A percentile compares a stretch with the other conserved stretches of the same genome.
Conservation (phyloP, 805 yeast species). For the Wickerhamiella sergipiensis region DNA sequence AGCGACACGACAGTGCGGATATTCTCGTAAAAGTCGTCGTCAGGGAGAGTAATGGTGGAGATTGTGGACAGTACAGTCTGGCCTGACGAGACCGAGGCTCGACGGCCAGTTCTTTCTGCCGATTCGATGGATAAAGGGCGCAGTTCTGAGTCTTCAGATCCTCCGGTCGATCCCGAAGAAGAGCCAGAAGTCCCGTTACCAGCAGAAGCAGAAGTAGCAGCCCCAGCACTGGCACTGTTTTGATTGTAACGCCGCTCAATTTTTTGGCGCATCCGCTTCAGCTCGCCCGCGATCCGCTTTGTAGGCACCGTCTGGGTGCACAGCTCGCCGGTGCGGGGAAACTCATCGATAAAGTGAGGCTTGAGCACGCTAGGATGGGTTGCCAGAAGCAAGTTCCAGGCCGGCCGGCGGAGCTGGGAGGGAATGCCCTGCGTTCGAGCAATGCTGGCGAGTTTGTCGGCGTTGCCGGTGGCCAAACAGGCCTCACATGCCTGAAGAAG, state of each 20-base stretch:
- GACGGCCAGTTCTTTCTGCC: neutral
- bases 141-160: neutral
- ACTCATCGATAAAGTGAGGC: slow-evolving; percentile 59
- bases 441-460: slow-evolving; percentile 60
- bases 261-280: slow-evolving; percentile 12
- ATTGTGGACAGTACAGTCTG: neutral
- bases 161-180: neutral
- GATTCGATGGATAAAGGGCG: neutral
- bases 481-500: slow-evolving; percentile 41
- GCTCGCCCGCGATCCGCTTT: slow-evolving; percentile 23
- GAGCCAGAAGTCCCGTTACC: neutral
- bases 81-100: neutral
- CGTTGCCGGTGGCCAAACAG: slow-evolving; percentile 46
- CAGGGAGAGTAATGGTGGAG: neutral
- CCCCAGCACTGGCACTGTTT: neutral
- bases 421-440: slow-evolving; percentile 82
- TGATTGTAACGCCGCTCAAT: neutral
- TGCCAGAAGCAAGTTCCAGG: slow-evolving; percentile 74
- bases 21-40: slow-evolving; percentile 3
- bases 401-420: slow-evolving; percentile 57
- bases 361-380: slow-evolving; percentile 74
- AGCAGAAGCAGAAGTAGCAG: neutral
- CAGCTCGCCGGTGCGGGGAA: slow-evolving; percentile 13
- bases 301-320: slow-evolving; percentile 15
- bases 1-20: slow-evolving; percentile 36